These are phyloP conservation scores for Globisporangium takayamanum DNA, from an alignment of 352 stramenopile species.

Conservation along the genomic window DNA sequence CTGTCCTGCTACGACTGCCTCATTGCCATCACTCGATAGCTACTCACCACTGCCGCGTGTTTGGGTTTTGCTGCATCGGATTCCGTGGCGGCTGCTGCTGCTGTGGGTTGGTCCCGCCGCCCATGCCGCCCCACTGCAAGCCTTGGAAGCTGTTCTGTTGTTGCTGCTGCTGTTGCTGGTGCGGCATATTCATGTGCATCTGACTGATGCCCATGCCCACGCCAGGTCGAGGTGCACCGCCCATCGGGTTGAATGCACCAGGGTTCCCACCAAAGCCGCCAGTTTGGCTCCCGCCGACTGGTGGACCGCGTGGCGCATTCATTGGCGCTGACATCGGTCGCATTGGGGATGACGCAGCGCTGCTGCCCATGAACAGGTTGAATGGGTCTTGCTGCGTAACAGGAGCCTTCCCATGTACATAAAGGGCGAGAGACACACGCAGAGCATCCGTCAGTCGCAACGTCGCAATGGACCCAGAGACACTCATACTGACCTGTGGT, in stretches of 20 bases:
- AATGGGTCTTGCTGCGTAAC: conserved; percentile 43
- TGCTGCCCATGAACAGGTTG: conserved; percentile 51
- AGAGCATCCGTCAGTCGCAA: no score
- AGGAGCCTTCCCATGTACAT: not conserved
- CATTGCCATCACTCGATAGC: not conserved
- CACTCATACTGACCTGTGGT: conserved; percentile 19
- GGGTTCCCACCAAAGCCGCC: conserved; percentile 19
- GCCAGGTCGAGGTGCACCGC: conserved; percentile 26
- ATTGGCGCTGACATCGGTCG: conserved; percentile 23
- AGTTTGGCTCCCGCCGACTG: conserved; percentile 7
- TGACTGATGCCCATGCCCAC: conserved; percentile 78
- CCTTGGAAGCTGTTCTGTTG: conserved; percentile 78
- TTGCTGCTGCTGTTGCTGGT: conserved; percentile 33
- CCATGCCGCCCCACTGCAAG: conserved; percentile 81
- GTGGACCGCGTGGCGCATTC: conserved; percentile 24
- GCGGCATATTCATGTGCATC: conserved; percentile 71
- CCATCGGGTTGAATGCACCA: conserved; percentile 40
- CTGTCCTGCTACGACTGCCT: not conserved
- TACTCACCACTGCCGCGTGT: conserved; percentile 32
- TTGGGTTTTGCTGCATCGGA: conserved; percentile 42
- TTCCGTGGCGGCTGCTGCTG: conserved; percentile 52
- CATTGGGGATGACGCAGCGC: conserved; percentile 14
- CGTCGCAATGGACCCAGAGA: not conserved
- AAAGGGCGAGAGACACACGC: no score
- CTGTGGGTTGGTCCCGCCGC: conserved; percentile 17